A percentile compares a stretch with the other conserved stretches of the same genome.
Conservation (phyloP, 73 alveolate species). For the Tetrahymena malaccensis region DNA sequence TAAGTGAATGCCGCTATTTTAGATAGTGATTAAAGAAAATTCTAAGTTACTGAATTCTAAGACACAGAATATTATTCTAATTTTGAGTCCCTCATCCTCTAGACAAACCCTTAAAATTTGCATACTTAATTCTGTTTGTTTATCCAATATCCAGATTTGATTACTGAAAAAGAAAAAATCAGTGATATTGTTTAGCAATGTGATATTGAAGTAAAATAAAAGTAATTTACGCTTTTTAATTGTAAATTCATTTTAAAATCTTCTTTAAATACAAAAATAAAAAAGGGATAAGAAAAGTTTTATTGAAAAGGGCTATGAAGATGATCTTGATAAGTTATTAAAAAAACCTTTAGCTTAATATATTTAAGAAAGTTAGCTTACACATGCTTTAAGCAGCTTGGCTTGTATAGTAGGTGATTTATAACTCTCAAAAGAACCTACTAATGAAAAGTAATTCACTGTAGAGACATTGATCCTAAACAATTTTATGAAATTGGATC, state of each 20-base stretch:
- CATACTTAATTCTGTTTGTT: conserved; percentile 54
- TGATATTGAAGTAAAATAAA: conserved; percentile 45
- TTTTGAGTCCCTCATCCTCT: conserved; percentile 61
- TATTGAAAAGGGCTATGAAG: neutral
- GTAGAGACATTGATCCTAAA: conserved; percentile 48
- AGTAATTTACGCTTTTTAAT: conserved; percentile 38
- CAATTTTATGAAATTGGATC: conserved; percentile 59
- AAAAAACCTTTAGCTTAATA: conserved; percentile 38
- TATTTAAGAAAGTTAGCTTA: conserved; percentile 52
- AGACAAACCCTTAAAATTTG: conserved; percentile 43
- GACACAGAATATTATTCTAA: conserved; percentile 74
- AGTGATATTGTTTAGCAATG: conserved; percentile 54
- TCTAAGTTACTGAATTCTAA: conserved; percentile 58
- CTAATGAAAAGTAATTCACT: conserved; percentile 44
- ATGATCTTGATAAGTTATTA: conserved; percentile 31
- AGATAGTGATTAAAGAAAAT: conserved; percentile 47
- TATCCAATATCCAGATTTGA: conserved; percentile 58
- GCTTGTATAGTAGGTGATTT: conserved; percentile 52
- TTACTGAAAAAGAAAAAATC: conserved; percentile 47
- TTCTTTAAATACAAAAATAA: neutral
- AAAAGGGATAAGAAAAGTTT: conserved; percentile 2
- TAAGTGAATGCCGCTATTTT: conserved; percentile 51
- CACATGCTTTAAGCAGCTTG: conserved; percentile 42
- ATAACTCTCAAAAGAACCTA: conserved; percentile 20
- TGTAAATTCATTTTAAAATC: neutral